phyloP scores from a whole-genome alignment of 805 yeast species.

The Yarrowia divulgata region DNA sequence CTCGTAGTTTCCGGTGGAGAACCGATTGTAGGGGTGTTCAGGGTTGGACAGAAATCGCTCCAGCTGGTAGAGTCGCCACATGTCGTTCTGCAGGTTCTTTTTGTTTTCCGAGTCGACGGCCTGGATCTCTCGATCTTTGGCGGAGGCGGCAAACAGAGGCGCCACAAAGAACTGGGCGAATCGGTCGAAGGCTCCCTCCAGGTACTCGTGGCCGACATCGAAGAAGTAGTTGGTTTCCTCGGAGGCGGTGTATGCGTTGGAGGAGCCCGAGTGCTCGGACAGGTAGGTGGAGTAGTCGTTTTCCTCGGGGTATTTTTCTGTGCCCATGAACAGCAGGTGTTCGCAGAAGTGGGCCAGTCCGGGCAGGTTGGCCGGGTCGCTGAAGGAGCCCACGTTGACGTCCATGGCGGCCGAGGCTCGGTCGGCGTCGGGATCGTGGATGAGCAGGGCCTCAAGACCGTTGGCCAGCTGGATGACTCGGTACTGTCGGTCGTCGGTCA shows the following conservation, averaged over 20 bases:
- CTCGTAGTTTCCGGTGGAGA: slow-evolving; percentile 84
- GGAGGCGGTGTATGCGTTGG: slow-evolving; percentile 91
- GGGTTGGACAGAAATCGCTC: slow-evolving; percentile 77
- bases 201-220: slow-evolving; percentile 75
- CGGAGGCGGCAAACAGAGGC: slow-evolving; percentile 74
- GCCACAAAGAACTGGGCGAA: slow-evolving; percentile 90
- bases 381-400: slow-evolving; percentile 80
- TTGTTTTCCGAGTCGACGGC: slow-evolving; percentile 97
- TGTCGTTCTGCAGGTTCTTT: slow-evolving; percentile 88
- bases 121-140: slow-evolving; percentile 89
- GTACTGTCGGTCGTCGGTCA: slow-evolving; percentile 76
- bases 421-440: slow-evolving; percentile 76
- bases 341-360: slow-evolving; percentile 94
- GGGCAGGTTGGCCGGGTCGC: slow-evolving; percentile 71
- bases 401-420: slow-evolving; percentile 73
- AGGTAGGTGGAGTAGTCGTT: slow-evolving; percentile 76
- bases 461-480: slow-evolving; percentile 70
- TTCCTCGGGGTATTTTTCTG: slow-evolving; percentile 75
- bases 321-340: slow-evolving; percentile 83
- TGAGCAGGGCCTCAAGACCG: slow-evolving; percentile 69
- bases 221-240: slow-evolving; percentile 91
- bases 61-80: slow-evolving; percentile 87
- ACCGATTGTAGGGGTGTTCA: slow-evolving; percentile 82
- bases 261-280: slow-evolving; percentile 83
- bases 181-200: slow-evolving; percentile 89